Evolutionary conservation across 2,329 filamentous ascomycete species (phyloP).

Genomic region (Claviceps paspali): DNA sequence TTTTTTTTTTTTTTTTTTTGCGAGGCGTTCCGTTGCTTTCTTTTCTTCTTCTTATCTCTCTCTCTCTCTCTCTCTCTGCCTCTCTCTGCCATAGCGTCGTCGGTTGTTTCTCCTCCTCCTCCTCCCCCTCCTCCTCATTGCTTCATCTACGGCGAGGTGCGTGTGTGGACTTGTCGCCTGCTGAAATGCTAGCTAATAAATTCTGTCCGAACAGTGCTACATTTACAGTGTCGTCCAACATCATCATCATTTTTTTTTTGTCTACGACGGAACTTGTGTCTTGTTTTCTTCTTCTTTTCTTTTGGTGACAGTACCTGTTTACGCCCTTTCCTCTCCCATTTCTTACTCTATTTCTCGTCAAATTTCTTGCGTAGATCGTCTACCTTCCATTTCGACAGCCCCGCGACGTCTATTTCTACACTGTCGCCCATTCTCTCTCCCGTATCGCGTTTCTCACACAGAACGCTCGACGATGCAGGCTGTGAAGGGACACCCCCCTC

Average conservation of each 20-base stretch:
- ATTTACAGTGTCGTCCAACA: no score
- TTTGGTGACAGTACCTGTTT: no score
- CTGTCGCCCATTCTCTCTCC: conserved; percentile 20
- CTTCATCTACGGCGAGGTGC: no score
- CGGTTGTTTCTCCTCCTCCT: neutral
- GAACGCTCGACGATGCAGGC: conserved; percentile 7
- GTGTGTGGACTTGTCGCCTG: neutral
- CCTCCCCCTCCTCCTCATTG: no score
- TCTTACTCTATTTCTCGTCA: conserved; percentile 5
- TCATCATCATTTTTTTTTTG: neutral
- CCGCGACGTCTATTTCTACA: conserved; percentile 22
- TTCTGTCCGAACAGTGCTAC: neutral
- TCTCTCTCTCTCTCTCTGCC: no score
- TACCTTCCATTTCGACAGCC: conserved; percentile 23
- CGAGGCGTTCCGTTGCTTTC: neutral
- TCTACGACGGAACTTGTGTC: neutral
- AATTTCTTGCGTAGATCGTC: conserved; percentile 17
- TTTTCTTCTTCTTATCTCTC: neutral
- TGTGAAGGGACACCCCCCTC: conserved; percentile 27
- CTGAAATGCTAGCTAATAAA: neutral
- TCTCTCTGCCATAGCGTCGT: neutral
- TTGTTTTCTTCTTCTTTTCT: neutral
- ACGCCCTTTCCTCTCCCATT: neutral
- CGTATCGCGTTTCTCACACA: conserved; percentile 2
- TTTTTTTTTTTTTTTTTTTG: neutral